Percentiles rank a stretch among this genome's conserved stretches.
These are phyloP conservation scores for Tricharina praecox DNA, from an alignment of 495 filamentous ascomycete species.

Conservation along the genomic window DNA sequence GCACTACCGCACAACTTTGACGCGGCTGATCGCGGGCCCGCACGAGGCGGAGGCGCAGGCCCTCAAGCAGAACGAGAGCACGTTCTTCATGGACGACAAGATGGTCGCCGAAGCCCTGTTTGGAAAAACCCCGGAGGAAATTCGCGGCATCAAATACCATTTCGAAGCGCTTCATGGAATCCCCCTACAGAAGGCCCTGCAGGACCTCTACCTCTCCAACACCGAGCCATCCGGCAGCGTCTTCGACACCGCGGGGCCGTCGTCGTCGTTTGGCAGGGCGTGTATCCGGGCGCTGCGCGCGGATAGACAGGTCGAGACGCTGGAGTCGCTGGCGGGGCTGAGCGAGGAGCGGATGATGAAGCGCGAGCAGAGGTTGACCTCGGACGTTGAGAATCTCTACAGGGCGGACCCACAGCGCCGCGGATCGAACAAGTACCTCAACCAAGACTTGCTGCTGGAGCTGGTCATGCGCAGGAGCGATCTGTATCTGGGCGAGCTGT, in stretches of 20 bases:
- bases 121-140: slow-evolving; percentile 15
- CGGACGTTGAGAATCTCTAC: slow-evolving; percentile 19
- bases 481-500: slow-evolving; percentile 17
- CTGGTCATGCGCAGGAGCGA: slow-evolving; percentile 13
- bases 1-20: slow-evolving; percentile 13
- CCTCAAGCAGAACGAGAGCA: slow-evolving; percentile 1
- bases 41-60: slow-evolving; percentile 10
- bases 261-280: slow-evolving; percentile 10
- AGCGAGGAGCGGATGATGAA: slow-evolving; percentile 9
- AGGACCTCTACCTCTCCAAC: slow-evolving; percentile 12
- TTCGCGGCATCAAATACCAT: slow-evolving; percentile 13
- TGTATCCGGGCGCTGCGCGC: slow-evolving; percentile 8
- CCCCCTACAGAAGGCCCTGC: slow-evolving; percentile 11
- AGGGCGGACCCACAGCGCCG: slow-evolving; percentile 8
- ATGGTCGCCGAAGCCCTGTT: slow-evolving; percentile 19
- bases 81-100: slow-evolving; percentile 16
- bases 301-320: slow-evolving; percentile 15
- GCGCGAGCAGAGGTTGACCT: slow-evolving; percentile 11
- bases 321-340: slow-evolving; percentile 12
- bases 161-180: slow-evolving; percentile 13
- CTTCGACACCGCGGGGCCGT: slow-evolving; percentile 8
- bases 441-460: slow-evolving; percentile 13
- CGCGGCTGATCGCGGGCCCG: slow-evolving; percentile 14
- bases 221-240: slow-evolving; percentile 3
- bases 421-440: slow-evolving; percentile 13